Evolutionary conservation across 805 yeast genomes (phyloP).

Genomic region (Wickerhamiella slavikovae): DNA sequence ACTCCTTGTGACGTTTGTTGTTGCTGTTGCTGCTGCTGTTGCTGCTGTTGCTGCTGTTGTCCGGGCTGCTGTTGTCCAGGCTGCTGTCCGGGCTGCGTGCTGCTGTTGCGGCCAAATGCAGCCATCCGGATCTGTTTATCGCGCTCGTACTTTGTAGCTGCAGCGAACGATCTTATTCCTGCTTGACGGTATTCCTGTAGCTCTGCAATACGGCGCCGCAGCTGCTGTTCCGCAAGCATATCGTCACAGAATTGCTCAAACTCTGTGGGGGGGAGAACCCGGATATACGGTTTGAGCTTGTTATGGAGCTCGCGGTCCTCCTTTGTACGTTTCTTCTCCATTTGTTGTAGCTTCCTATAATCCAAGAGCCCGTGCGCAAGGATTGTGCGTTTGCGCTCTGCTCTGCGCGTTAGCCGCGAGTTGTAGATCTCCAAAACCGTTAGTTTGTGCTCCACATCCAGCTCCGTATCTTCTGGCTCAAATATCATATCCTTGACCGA

Average conservation of each 20-base stretch:
- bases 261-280: conserved; percentile 64
- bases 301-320: conserved; percentile 74
- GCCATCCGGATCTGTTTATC: conserved; percentile 56
- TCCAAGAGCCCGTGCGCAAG: conserved; percentile 63
- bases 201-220: conserved; percentile 66
- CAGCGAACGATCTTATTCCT: conserved; percentile 70
- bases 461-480: conserved; percentile 76
- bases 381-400: conserved; percentile 74
- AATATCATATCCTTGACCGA: conserved; percentile 89
- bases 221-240: conserved; percentile 53
- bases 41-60: conserved; percentile 3
- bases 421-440: conserved; percentile 78
- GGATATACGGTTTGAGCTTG: conserved; percentile 58
- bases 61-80: too few relatives aligned
- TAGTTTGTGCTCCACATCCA: conserved; percentile 77
- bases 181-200: conserved; percentile 83
- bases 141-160: conserved; percentile 69
- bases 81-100: conserved; percentile 7
- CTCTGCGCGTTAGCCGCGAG: conserved; percentile 72
- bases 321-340: conserved; percentile 69
- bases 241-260: conserved; percentile 57
- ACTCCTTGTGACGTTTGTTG: too few relatives aligned
- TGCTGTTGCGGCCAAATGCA: conserved; percentile 17
- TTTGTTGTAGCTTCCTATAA: conserved; percentile 58
- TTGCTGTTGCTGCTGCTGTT: conserved; percentile 4